Conservation (phyloP, 2,329 filamentous ascomycete species). For the Hypoxylon sp. region DNA sequence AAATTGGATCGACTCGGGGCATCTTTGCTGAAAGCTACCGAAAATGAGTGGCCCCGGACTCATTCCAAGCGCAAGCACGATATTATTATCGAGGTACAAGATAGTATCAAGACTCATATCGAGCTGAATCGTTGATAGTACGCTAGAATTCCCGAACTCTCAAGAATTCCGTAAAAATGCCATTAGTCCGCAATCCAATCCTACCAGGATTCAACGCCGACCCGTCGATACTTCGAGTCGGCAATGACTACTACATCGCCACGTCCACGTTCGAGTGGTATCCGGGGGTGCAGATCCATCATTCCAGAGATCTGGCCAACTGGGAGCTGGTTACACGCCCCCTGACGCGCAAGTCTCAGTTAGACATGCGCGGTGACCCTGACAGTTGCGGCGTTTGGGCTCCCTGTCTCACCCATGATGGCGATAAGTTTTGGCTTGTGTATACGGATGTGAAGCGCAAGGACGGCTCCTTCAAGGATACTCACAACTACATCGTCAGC, state of each 20-base stretch:
- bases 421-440: conserved; percentile 67
- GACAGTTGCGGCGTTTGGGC: conserved; percentile 71
- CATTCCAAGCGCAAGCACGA: not conserved
- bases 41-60: not conserved
- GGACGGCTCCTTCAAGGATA: conserved; percentile 70
- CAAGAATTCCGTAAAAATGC: conserved; percentile 48
- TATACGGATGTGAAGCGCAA: conserved; percentile 73
- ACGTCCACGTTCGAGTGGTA: conserved; percentile 65
- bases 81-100: not conserved
- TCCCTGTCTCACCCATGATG: conserved; percentile 69
- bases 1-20: conserved; percentile 27
- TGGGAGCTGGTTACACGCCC: conserved; percentile 59
- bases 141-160: not conserved
- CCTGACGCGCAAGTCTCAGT: conserved; percentile 57
- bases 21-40: conserved; percentile 21
- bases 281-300: conserved; percentile 63
- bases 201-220: conserved; percentile 65
- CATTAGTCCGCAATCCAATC: conserved; percentile 60
- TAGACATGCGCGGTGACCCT: conserved; percentile 66
- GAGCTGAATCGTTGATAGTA: not conserved
- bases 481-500: conserved; percentile 69
- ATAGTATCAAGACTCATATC: not conserved
- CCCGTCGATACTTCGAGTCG: conserved; percentile 61
- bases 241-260: conserved; percentile 63
- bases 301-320: conserved; percentile 61